A percentile compares a stretch with the other conserved stretches of the same genome.
Conservation (phyloP, 2,329 filamentous ascomycete species). For the Pseudomassariella vexata region DNA sequence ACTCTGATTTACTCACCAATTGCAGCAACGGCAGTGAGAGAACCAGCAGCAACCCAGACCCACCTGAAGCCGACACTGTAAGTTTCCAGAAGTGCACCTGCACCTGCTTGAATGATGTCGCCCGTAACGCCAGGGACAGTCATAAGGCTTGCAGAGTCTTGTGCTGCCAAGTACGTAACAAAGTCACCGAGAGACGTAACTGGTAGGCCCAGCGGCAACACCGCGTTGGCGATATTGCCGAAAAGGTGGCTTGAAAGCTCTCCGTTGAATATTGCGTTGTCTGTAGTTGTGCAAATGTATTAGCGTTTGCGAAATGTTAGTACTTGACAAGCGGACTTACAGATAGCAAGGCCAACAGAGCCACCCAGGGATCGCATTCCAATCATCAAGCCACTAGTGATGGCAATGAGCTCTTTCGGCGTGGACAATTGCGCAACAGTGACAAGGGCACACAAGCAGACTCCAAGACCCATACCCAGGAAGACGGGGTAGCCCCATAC, state of each 20-base stretch:
- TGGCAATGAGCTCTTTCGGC: constrained; percentile 27
- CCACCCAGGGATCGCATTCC: constrained; percentile 36
- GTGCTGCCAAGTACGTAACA: constrained; percentile 18
- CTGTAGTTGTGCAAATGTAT: constrained; percentile 6
- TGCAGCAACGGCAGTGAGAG: constrained; percentile 21
- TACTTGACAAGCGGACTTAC: constrained; percentile 2
- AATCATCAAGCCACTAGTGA: constrained; percentile 26
- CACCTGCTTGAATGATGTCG: constrained; percentile 21
- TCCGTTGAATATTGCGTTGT: constrained; percentile 19
- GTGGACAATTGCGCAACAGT: constrained; percentile 32
- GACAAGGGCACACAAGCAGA: constrained; percentile 27
- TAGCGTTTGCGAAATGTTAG: not conserved
- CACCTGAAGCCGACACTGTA: constrained; percentile 22
- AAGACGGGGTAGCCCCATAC: constrained; percentile 32
- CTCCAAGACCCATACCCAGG: constrained; percentile 28
- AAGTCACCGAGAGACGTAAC: constrained; percentile 15
- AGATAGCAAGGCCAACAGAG: constrained; percentile 42
- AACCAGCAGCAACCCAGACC: constrained; percentile 26
- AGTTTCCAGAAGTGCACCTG: constrained; percentile 18
- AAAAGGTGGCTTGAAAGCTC: constrained; percentile 20
- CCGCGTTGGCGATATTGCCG: constrained; percentile 25
- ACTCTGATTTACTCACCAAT: constrained; percentile 16
- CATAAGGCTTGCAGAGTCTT: constrained; percentile 19
- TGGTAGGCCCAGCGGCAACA: constrained; percentile 22
- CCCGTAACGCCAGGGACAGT: constrained; percentile 22